These are phyloP conservation scores for Hypholoma fasciculare DNA, from an alignment of 768 basidiomycete genomes.

Conservation along the genomic window DNA sequence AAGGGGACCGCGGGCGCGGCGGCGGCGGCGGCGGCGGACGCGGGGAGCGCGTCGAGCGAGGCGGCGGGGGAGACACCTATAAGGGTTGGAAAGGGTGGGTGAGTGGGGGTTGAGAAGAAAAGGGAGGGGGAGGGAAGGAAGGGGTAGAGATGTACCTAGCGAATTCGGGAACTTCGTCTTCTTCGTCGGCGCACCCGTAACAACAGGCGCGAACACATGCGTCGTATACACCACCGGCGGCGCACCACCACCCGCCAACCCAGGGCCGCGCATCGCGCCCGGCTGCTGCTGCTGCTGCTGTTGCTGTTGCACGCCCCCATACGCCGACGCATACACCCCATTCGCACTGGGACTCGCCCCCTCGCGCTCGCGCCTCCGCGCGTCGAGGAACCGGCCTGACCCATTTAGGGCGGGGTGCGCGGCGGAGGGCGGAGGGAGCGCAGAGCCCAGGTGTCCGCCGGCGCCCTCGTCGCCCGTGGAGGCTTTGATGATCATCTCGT, in stretches of 20 bases:
- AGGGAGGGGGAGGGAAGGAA: neutral
- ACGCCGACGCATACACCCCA: neutral
- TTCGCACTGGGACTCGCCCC: neutral
- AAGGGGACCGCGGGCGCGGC: conserved; percentile 24
- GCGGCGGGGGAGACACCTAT: conserved; percentile 11
- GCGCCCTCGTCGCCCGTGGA: conserved; percentile 24
- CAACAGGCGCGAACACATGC: conserved; percentile 72
- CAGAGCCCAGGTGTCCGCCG: neutral
- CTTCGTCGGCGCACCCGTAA: conserved; percentile 72
- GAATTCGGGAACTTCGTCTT: conserved; percentile 50
- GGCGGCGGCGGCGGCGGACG: neutral
- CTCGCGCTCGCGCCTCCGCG: neutral
- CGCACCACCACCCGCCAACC: neutral
- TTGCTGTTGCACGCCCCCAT: neutral
- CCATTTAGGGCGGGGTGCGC: neutral
- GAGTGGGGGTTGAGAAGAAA: neutral
- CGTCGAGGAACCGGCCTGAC: neutral
- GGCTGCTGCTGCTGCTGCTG: neutral
- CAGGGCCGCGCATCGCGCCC: neutral
- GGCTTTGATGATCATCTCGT: conserved; percentile 45
- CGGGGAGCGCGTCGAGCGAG: conserved; percentile 10
- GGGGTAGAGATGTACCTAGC: neutral
- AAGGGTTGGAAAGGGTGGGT: neutral
- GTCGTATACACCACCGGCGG: conserved; percentile 46
- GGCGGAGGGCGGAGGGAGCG: neutral